These are phyloP conservation scores for Arabidopsis lyrata DNA, from an alignment of 441 rosid species.

Conservation along the genomic window DNA sequence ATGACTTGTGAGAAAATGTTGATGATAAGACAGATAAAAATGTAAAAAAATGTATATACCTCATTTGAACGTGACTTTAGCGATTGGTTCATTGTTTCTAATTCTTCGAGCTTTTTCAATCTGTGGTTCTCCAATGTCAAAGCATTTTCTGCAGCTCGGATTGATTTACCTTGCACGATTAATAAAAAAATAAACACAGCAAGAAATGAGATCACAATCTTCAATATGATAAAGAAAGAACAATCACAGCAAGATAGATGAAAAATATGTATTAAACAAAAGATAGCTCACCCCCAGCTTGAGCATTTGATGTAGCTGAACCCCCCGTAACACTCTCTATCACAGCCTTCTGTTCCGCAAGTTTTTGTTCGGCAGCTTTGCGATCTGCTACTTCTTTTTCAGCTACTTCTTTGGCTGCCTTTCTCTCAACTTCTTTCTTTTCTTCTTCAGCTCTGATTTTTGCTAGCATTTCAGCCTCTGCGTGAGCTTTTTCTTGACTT, in stretches of 20 bases:
- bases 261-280: constrained; percentile 15
- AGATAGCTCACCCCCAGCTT: constrained; percentile 51
- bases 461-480: constrained; percentile 86
- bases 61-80: constrained; percentile 56
- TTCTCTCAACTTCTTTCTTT: constrained; percentile 75
- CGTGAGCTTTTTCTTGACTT: constrained; percentile 81
- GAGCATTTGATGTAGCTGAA: constrained; percentile 48
- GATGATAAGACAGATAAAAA: constrained; percentile 12
- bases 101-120: constrained; percentile 65
- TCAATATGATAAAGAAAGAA: constrained; percentile 12
- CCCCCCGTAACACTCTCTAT: constrained; percentile 30
- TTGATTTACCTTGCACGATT: constrained; percentile 51
- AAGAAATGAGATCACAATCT: constrained; percentile 20
- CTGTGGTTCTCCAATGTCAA: constrained; percentile 70
- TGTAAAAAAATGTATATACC: constrained; percentile 49
- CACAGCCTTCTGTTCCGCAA: constrained; percentile 45
- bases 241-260: constrained; percentile 15
- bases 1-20: constrained; percentile 33
- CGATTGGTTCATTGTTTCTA: constrained; percentile 56
- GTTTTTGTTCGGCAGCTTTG: constrained; percentile 48
- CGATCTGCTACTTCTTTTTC: constrained; percentile 65
- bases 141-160: constrained; percentile 75
- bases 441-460: constrained; percentile 82
- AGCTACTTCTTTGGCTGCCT: constrained; percentile 71
- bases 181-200: constrained; percentile 30